A percentile compares a stretch with the other conserved stretches of the same genome.
Conservation (phyloP, 176 grass and related monocot species). For the Pontederia crassipes region DNA sequence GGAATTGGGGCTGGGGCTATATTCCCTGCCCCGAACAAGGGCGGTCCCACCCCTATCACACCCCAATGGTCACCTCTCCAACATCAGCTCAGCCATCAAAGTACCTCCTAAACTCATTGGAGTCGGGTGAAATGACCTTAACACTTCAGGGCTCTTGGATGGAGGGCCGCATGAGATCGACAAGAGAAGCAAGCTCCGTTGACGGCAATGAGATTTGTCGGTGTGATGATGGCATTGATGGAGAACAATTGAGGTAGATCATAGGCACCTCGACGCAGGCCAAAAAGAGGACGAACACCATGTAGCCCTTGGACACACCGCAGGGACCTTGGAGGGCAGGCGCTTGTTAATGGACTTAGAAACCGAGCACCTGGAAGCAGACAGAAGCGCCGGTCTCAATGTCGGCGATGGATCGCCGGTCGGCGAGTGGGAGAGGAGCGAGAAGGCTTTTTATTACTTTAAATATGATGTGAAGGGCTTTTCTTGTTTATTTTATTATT, state of each 20-base stretch:
- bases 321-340: slow-evolving; percentile 10
- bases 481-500: too few relatives aligned
- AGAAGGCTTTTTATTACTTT: background rate
- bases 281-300: slow-evolving; percentile 21
- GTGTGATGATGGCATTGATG: slow-evolving; percentile 11
- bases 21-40: too few relatives aligned
- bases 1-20: too few relatives aligned
- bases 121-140: slow-evolving; percentile 6
- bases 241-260: slow-evolving; percentile 24
- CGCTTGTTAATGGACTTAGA: slow-evolving; percentile 12
- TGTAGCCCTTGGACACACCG: slow-evolving; percentile 16
- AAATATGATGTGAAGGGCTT: too few relatives aligned
- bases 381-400: slow-evolving; percentile 12
- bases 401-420: slow-evolving; percentile 18
- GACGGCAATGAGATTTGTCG: slow-evolving; percentile 11
- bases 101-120: background rate
- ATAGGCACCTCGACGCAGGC: slow-evolving; percentile 10
- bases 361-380: slow-evolving; percentile 19
- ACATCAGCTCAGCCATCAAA: background rate
- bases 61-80: background rate
- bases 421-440: slow-evolving; percentile 2
- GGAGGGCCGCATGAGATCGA: slow-evolving; percentile 10
- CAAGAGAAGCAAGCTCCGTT: background rate
- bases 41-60: too few relatives aligned
- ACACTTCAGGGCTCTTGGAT: slow-evolving; percentile 17